Evolutionary conservation across 768 basidiomycete genomes (phyloP).

Genomic region (Tylopilus rubrobrunneus): DNA sequence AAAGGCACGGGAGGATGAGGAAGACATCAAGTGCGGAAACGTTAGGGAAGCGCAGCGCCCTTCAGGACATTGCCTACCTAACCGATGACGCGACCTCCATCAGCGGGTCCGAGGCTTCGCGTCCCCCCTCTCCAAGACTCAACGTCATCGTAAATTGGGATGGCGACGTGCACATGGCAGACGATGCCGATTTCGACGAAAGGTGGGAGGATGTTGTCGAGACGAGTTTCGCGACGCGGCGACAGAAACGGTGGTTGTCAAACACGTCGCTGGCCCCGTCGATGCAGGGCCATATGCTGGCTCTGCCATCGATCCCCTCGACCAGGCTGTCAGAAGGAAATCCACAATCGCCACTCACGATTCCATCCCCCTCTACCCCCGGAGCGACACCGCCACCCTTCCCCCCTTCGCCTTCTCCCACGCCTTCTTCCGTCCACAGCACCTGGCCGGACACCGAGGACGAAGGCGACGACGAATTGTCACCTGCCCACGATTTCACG

Average conservation of each 20-base stretch:
- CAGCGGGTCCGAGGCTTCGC: slow-evolving; percentile 8
- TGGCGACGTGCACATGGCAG: slow-evolving; percentile 12
- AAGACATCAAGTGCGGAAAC: slow-evolving; percentile 43
- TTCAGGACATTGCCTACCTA: slow-evolving; percentile 11
- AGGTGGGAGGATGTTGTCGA: slow-evolving; percentile 18
- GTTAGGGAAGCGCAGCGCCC: slow-evolving; percentile 22
- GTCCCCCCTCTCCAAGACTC: slow-evolving; percentile 19
- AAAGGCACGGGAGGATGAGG: slow-evolving; percentile 26
- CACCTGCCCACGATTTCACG: background rate
- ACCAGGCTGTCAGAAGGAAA: slow-evolving; percentile 15
- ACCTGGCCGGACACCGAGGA: slow-evolving; percentile 12
- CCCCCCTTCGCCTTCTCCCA: slow-evolving; percentile 17
- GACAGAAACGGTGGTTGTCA: background rate
- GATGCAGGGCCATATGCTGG: slow-evolving; percentile 3
- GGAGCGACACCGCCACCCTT: slow-evolving; percentile 15
- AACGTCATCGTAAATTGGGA: slow-evolving; percentile 12
- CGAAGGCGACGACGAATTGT: slow-evolving; percentile 6
- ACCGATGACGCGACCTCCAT: slow-evolving; percentile 17
- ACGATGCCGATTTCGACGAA: background rate
- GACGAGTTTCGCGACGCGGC: slow-evolving; percentile 6
- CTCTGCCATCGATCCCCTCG: slow-evolving; percentile 31
- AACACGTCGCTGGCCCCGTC: slow-evolving; percentile 3
- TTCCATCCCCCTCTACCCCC: slow-evolving; percentile 16
- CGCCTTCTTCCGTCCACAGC: slow-evolving; percentile 4
- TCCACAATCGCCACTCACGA: slow-evolving; percentile 25